Evolutionary conservation across 2,329 filamentous ascomycete genomes (phyloP), one percentile per base, ranked within the genome.

Genomic region (Clarireedia homoeocarpa): DNA sequence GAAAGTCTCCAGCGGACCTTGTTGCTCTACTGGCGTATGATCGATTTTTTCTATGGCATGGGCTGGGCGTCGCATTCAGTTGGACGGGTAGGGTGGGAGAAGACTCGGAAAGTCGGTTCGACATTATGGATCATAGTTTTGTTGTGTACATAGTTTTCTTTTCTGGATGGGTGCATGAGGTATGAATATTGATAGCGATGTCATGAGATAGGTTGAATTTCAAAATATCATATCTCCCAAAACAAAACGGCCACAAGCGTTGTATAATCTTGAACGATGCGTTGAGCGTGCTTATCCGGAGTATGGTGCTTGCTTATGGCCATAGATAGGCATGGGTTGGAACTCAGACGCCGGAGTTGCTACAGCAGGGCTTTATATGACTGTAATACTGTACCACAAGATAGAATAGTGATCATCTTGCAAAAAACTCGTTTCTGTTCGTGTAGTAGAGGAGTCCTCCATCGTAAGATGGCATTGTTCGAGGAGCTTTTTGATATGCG

Each of bases 121-220:
- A 30, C 17, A 57, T 58, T 58, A 58, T 53, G 49, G 56, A 51
- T 49, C 54, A 53, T 56, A 59, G 61, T 61, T 58, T 61, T 64
- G 57, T 63, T 52, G 57, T 64, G 63, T 66, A 65, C 36, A 66
- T 64, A 65, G 55, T 49, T 56, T 62, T 63, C 53, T 53, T 51
- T 62, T 63, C 59, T 5, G 39, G 9, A 42, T 42, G 39, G 39
- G 17, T 42, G 39, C 14, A 42, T 42, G 5, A 10, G 39, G n/a
- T 42, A 4, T 42, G 15, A 42, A 42, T 42, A 42, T 42, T 42
- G 39, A 14, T 42, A 42, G 39, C 14, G 17, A 42, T 42, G 6
- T 42, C 39, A 42, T 42, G 15, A 42, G 39, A 20, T 42, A 34
- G 12, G 30, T 14, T 34, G 10, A 4, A 12, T 34, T 9, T 34